Evolutionary conservation across 805 yeast genomes (phyloP).

Genomic region (Cyberlindnera mrakii): DNA sequence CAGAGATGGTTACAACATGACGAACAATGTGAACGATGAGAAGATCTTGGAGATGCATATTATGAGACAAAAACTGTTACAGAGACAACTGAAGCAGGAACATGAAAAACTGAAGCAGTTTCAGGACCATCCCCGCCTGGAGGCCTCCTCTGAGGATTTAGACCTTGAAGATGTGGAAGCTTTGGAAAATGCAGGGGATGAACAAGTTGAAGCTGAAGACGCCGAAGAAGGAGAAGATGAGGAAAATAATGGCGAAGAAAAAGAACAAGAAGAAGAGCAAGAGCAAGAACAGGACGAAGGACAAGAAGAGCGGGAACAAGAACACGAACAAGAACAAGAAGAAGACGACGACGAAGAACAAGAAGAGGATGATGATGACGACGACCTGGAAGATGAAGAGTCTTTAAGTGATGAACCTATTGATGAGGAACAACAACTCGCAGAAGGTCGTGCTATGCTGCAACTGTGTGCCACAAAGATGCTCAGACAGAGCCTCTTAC

Average conservation of each 20-base stretch:
- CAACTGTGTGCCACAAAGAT: conserved; percentile 75
- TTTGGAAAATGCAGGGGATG: conserved; percentile 6
- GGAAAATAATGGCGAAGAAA: too few species aligned
- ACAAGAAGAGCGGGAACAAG: conserved; percentile 26
- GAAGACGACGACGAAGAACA: conserved; percentile 14
- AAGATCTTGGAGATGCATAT: conserved; percentile 8
- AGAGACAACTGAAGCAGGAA: conserved; percentile 12
- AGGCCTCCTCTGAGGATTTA: conserved; percentile 30
- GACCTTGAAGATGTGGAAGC: conserved; percentile 35
- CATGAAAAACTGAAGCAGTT: conserved; percentile 10
- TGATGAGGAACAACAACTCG: conserved; percentile 62
- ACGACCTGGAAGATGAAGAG: conserved; percentile 36
- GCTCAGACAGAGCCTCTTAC: conserved; percentile 65
- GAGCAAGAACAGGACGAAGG: conserved; percentile 32
- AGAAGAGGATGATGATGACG: conserved; percentile 32
- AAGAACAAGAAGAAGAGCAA: conserved; percentile 16
- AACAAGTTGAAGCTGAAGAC: not conserved
- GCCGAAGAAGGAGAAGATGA: conserved; percentile 19
- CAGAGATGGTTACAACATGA: conserved; percentile 7
- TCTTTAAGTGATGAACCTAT: conserved; percentile 28
- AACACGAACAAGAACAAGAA: conserved; percentile 8
- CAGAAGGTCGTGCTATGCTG: conserved; percentile 74
- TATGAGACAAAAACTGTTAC: conserved; percentile 10
- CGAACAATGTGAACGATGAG: conserved; percentile 8
- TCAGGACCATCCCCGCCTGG: conserved; percentile 15